Percentiles rank a stretch among this genome's conserved stretches.
Conservation (phyloP, 2,329 filamentous ascomycete genomes). For the Cyclaneusma minus region DNA sequence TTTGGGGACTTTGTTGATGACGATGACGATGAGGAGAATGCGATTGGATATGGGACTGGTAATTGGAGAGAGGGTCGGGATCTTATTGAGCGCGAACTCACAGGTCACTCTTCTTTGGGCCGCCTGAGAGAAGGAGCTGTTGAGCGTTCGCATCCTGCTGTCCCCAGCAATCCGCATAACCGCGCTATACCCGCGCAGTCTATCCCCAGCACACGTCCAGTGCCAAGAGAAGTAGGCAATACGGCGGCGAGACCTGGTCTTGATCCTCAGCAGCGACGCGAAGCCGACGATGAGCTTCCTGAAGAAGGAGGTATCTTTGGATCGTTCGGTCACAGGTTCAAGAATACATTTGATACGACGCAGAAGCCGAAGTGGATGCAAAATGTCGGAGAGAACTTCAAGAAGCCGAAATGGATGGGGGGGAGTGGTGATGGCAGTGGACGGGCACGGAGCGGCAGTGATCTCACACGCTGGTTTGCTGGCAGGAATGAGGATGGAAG, state of each 20-base stretch:
- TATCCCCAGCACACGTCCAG: slow-evolving; percentile 13
- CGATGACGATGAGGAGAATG: slow-evolving; percentile 52
- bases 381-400: slow-evolving; percentile 52
- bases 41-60: slow-evolving; percentile 55
- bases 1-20: slow-evolving; percentile 63
- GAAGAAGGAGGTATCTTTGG: slow-evolving; percentile 74
- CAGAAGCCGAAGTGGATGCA: slow-evolving; percentile 72
- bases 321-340: slow-evolving; percentile 68
- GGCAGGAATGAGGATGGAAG: slow-evolving; percentile 23
- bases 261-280: slow-evolving; percentile 17
- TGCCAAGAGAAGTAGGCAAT: slow-evolving; percentile 15
- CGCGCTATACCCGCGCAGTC: slow-evolving; percentile 11
- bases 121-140: slow-evolving; percentile 20
- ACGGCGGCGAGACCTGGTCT: slow-evolving; percentile 12
- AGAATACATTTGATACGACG: slow-evolving; percentile 79
- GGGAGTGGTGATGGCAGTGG: slow-evolving; percentile 30
- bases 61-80: slow-evolving; percentile 86
- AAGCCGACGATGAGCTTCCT: slow-evolving; percentile 36
- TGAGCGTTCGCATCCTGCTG: slow-evolving; percentile 7
- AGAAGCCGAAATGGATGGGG: slow-evolving; percentile 70
- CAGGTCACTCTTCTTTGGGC: slow-evolving; percentile 41
- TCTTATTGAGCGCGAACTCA: slow-evolving; percentile 74
- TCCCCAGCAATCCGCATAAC: slow-evolving; percentile 15
- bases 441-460: slow-evolving; percentile 19
- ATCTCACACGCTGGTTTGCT: slow-evolving; percentile 44